Evolutionary conservation across 2,329 filamentous ascomycete genomes (phyloP).

Genomic region (Monosporascus sp.): DNA sequence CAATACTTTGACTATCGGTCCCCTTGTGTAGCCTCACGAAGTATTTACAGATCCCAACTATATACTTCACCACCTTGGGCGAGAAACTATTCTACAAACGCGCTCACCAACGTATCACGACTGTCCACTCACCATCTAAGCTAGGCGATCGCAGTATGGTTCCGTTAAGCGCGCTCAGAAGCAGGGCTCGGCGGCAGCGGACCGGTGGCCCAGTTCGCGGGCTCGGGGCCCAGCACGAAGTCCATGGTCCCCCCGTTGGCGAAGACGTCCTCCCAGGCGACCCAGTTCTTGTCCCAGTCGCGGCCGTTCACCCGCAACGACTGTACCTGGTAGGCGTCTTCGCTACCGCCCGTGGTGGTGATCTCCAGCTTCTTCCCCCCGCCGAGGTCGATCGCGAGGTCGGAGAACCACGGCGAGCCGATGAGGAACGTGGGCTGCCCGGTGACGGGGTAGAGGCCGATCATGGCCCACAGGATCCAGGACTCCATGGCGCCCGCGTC

Average conservation of each 20-base stretch:
- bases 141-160: too few relatives aligned
- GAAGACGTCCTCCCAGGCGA: conserved; percentile 63
- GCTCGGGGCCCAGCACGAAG: conserved; percentile 53
- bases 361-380: conserved; percentile 48
- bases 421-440: conserved; percentile 64
- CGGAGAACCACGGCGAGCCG: conserved; percentile 56
- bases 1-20: too few relatives aligned
- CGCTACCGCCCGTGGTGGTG: conserved; percentile 43
- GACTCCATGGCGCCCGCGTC: conserved; percentile 70
- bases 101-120: too few relatives aligned
- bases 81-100: too few relatives aligned
- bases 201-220: conserved; percentile 53
- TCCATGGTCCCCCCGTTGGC: conserved; percentile 56
- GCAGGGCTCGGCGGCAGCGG: conserved; percentile 57
- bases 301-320: conserved; percentile 59
- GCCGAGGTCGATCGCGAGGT: conserved; percentile 54
- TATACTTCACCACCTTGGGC: too few relatives aligned
- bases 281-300: conserved; percentile 58
- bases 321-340: conserved; percentile 56
- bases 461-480: conserved; percentile 64
- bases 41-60: too few relatives aligned
- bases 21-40: too few relatives aligned
- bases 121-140: too few relatives aligned
- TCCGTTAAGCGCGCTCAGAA: conserved; percentile 9
- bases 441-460: conserved; percentile 62